Evolutionary conservation across 805 yeast genomes (phyloP).

Genomic region (Hanseniaspora meyeri): DNA sequence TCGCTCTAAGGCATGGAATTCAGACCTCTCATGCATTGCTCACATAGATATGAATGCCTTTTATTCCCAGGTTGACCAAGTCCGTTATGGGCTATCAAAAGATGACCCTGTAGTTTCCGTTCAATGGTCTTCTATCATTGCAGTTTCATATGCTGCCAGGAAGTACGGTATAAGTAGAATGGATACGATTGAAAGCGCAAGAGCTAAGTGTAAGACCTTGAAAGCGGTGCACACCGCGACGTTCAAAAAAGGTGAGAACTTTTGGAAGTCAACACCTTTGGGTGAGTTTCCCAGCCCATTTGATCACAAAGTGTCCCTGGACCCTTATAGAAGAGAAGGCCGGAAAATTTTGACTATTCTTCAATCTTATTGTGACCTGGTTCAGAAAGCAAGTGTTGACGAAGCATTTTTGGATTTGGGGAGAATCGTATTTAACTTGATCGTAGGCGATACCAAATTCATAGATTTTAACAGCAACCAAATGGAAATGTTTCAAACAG

Average conservation of each 20-base stretch:
- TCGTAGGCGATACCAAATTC: not conserved
- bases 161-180: slow-evolving; percentile 68
- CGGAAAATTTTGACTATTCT: slow-evolving; percentile 63
- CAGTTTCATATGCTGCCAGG: slow-evolving; percentile 83
- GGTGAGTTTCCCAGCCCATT: slow-evolving; percentile 30
- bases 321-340: slow-evolving; percentile 82
- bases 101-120: slow-evolving; percentile 85
- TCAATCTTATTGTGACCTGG: slow-evolving; percentile 46
- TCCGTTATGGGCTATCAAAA: slow-evolving; percentile 49
- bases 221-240: slow-evolving; percentile 88
- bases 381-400: slow-evolving; percentile 92
- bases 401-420: slow-evolving; percentile 86
- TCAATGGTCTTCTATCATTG: slow-evolving; percentile 84
- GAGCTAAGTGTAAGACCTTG: slow-evolving; percentile 60
- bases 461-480: slow-evolving; percentile 17
- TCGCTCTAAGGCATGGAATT: slow-evolving; percentile 37
- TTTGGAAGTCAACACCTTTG: slow-evolving; percentile 67
- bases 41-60: slow-evolving; percentile 91
- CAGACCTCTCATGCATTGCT: slow-evolving; percentile 67
- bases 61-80: slow-evolving; percentile 86
- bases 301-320: slow-evolving; percentile 72
- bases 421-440: slow-evolving; percentile 36
- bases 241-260: slow-evolving; percentile 70
- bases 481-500: slow-evolving; percentile 12
- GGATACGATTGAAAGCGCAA: slow-evolving; percentile 59